Percentiles rank a stretch among this genome's conserved stretches.
Conservation (phyloP, 148 eudicot genomes). For the Camellia granthamiana region DNA sequence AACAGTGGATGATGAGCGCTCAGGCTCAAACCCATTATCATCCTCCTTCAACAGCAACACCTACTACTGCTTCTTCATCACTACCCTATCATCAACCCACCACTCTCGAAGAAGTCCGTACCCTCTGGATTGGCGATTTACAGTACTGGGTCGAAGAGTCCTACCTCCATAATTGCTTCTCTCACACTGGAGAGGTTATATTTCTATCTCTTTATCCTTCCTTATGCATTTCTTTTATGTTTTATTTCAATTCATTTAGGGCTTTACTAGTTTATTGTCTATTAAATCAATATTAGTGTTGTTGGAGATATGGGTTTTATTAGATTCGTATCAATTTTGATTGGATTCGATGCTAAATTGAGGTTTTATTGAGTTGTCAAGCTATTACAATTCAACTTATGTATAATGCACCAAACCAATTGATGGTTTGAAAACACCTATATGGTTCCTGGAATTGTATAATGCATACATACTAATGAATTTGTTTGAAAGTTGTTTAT, state of each 20-base stretch:
- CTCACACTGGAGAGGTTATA: slow-evolving; percentile 65
- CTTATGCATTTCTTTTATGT: background rate
- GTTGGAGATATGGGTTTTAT: background rate
- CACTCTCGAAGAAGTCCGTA: slow-evolving; percentile 89
- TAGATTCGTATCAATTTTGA: background rate
- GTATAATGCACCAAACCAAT: background rate
- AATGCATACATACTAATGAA: background rate
- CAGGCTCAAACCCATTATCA: slow-evolving; percentile 18
- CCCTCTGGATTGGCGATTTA: slow-evolving; percentile 97
- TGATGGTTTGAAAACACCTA: background rate
- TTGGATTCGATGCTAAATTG: background rate
- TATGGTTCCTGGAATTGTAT: background rate
- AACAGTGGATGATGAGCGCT: slow-evolving; percentile 18
- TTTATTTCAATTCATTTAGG: background rate
- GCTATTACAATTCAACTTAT: background rate
- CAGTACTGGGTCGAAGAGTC: slow-evolving; percentile 87
- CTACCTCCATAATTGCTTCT: slow-evolving; percentile 70
- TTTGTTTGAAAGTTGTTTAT: too few relatives aligned
- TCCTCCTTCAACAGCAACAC: background rate
- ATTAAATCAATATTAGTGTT: background rate
- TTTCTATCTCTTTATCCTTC: background rate
- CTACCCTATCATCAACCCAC: slow-evolving; percentile 74
- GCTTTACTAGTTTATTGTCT: background rate
- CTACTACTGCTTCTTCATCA: background rate
- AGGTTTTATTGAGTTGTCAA: background rate